Evolutionary conservation across 441 rosid species (phyloP).

Genomic region (Adansonia rubrostipa): DNA sequence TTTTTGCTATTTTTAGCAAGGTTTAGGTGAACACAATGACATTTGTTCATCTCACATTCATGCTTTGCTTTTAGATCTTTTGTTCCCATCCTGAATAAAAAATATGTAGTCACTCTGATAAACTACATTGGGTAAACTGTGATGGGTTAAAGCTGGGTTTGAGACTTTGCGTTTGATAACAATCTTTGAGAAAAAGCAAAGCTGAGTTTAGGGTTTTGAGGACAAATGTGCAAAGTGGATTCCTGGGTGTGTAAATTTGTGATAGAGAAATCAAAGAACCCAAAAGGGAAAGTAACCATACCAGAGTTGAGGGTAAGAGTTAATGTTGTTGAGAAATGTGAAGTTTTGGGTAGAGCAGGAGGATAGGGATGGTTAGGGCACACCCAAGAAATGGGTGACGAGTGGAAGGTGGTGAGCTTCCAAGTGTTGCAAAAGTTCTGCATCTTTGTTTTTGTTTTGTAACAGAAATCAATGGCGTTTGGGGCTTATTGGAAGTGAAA

Average conservation of each 20-base stretch:
- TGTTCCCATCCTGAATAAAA: conserved; percentile 27
- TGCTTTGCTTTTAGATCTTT: conserved; percentile 34
- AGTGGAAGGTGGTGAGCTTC: conserved; percentile 56
- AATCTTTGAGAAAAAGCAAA: background rate
- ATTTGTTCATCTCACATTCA: conserved; percentile 67
- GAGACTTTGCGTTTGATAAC: conserved; percentile 6
- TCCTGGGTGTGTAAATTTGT: conserved; percentile 24
- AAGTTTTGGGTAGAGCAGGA: conserved; percentile 28
- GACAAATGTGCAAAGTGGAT: conserved; percentile 51
- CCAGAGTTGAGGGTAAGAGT: conserved; percentile 44
- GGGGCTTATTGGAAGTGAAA: conserved; percentile 18
- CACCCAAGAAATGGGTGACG: conserved; percentile 57
- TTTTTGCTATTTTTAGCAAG: conserved; percentile 63
- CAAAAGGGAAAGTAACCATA: conserved; percentile 37
- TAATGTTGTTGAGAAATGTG: conserved; percentile 36
- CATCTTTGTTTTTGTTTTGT: conserved; percentile 18
- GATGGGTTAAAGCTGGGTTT: conserved; percentile 26
- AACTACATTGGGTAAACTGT: conserved; percentile 28
- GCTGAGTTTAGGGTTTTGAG: conserved; percentile 39
- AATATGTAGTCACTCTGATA: background rate
- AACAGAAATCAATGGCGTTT: conserved; percentile 74
- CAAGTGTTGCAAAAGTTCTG: conserved; percentile 90
- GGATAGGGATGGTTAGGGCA: conserved; percentile 33
- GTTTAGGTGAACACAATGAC: conserved; percentile 45
- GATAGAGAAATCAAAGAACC: background rate